Conservation (phyloP, 768 basidiomycete species). For the Amanita phalloides region DNA sequence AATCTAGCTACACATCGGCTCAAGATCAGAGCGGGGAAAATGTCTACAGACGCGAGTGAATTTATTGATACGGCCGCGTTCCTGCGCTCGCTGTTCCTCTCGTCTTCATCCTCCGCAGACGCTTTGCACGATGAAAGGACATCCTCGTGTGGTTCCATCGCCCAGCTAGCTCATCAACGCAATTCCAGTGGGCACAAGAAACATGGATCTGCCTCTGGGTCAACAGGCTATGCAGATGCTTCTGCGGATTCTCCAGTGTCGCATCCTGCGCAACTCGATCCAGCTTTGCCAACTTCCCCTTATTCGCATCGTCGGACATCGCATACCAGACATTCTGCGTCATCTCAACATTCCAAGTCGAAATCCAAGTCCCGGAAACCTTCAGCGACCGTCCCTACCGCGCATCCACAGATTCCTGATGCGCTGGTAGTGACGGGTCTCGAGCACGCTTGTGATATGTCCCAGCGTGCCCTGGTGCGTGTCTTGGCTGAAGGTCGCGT, state of each 20-base stretch:
- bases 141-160: not conserved
- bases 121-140: not conserved
- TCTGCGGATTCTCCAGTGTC: not conserved
- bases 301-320: not conserved
- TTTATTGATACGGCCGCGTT: not conserved
- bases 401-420: not conserved
- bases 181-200: not conserved
- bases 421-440: conserved; percentile 63
- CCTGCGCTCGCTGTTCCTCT: conserved; percentile 2
- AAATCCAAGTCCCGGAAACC: not conserved
- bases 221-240: not conserved
- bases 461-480: conserved; percentile 46
- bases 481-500: conserved; percentile 44
- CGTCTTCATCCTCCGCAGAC: not conserved
- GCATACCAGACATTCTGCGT: not conserved
- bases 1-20: conserved; percentile 2
- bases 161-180: not conserved
- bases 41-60: not conserved
- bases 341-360: not conserved
- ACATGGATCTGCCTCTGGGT: not conserved
- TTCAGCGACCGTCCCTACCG: not conserved
- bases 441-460: conserved; percentile 43
- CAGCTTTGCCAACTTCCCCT: not conserved
- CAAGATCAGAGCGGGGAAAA: not conserved
- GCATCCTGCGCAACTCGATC: not conserved